These are phyloP conservation scores for Dioszegia aurantiaca DNA, from an alignment of 768 basidiomycete species.

Conservation along the genomic window DNA sequence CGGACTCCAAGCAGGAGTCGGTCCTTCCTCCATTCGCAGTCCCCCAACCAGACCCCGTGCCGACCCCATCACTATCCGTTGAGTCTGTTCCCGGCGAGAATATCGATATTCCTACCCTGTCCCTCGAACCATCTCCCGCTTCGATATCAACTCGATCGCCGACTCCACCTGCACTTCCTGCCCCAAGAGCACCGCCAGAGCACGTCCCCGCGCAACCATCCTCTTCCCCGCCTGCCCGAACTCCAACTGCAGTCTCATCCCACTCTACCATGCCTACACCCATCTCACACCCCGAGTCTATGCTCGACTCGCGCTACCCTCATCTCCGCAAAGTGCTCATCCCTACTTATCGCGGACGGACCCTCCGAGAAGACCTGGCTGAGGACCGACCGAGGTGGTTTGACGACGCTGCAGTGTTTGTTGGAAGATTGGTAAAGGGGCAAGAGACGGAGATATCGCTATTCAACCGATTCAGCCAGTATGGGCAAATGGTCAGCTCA, in stretches of 20 bases:
- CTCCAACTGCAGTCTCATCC: background rate
- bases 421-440: constrained; percentile 31
- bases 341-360: constrained; percentile 31
- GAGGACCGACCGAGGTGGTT: constrained; percentile 19
- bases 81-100: no score
- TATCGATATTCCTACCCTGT: no score
- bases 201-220: no score
- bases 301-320: constrained; percentile 12
- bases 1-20: no score
- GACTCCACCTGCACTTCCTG: no score
- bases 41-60: no score
- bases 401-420: constrained; percentile 35
- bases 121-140: no score
- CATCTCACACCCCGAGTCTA: background rate
- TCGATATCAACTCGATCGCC: no score
- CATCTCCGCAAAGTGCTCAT: constrained; percentile 12
- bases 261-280: background rate
- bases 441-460: constrained; percentile 25
- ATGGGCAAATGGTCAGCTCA: constrained; percentile 31
- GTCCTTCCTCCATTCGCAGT: no score
- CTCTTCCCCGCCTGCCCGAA: background rate
- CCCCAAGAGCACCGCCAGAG: no score
- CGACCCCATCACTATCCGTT: no score
- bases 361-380: constrained; percentile 15
- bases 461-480: constrained; percentile 26